Evolutionary conservation across 352 stramenopile species (phyloP).

Genomic region (Phytophthora lateralis): DNA sequence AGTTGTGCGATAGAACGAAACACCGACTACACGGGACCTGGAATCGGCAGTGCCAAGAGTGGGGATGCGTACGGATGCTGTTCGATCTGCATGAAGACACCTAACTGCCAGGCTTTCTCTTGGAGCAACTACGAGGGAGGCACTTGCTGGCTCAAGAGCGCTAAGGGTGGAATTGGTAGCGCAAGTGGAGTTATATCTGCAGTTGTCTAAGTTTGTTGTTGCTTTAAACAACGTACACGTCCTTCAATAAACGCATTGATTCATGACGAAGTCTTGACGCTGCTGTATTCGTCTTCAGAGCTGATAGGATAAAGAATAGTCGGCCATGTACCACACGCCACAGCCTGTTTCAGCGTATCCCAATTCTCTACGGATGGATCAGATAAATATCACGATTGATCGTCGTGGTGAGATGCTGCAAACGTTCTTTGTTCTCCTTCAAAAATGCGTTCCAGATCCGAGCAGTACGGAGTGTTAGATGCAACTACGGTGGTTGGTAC

Average conservation of each 20-base stretch:
- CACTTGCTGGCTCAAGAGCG: constrained; percentile 71
- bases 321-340: constrained; percentile 11
- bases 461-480: constrained; percentile 26
- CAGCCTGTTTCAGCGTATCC: constrained; percentile 9
- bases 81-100: constrained; percentile 32
- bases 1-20: constrained; percentile 39
- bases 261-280: constrained; percentile 7
- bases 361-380: constrained; percentile 5
- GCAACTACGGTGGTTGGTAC: constrained; percentile 21
- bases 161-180: constrained; percentile 13
- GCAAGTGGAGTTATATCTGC: constrained; percentile 18
- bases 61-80: constrained; percentile 30
- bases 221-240: background rate
- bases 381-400: constrained; percentile 10
- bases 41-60: constrained; percentile 22
- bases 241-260: background rate
- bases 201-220: constrained; percentile 14
- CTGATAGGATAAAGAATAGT: constrained; percentile 22
- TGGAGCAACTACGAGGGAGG: constrained; percentile 55
- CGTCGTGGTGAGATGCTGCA: background rate
- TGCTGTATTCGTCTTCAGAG: constrained; percentile 17
- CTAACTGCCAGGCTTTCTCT: constrained; percentile 46
- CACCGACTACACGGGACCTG: constrained; percentile 30
- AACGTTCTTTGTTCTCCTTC: constrained; percentile 7
- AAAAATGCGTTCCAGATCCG: constrained; percentile 23